Evolutionary conservation across 495 filamentous ascomycete genomes (phyloP).

Genomic region (Podospora appendiculata): DNA sequence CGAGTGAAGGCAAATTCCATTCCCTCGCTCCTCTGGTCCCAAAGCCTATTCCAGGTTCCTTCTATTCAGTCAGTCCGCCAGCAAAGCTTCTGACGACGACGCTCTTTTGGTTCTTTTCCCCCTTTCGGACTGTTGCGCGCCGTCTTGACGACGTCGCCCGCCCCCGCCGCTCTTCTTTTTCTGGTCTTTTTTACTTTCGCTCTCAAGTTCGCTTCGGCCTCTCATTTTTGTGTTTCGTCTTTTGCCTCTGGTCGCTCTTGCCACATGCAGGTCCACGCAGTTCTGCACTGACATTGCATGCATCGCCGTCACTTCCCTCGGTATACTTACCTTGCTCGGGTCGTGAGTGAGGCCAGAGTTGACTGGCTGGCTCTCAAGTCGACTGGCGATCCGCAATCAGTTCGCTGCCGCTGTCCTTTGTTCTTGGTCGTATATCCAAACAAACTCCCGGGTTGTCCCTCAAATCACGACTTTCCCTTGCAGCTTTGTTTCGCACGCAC

Average conservation of each 20-base stretch:
- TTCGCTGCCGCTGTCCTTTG: too few relatives aligned
- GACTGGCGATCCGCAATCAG: slow-evolving; percentile 4
- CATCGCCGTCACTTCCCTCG: too few relatives aligned
- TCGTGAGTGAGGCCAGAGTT: too few relatives aligned
- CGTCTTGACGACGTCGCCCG: slow-evolving; percentile 20
- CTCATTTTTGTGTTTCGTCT: not conserved
- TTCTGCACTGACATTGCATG: not conserved
- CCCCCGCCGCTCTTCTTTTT: slow-evolving; percentile 1
- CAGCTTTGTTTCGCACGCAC: slow-evolving; percentile 2
- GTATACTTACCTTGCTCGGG: too few relatives aligned
- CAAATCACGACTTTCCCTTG: not conserved
- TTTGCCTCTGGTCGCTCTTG: slow-evolving; percentile 1
- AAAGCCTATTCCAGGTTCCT: not conserved
- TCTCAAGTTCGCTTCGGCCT: too few relatives aligned
- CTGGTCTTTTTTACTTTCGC: not conserved
- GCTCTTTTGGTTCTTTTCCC: not conserved
- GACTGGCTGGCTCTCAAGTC: not conserved
- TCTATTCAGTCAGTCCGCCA: not conserved
- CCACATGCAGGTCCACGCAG: not conserved
- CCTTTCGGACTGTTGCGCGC: not conserved
- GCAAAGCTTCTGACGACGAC: too few relatives aligned
- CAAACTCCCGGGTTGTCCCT: slow-evolving; percentile 4
- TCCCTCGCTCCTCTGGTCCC: too few relatives aligned
- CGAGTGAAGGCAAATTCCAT: too few relatives aligned
- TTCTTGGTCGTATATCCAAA: slow-evolving; percentile 2